A percentile compares a stretch with the other conserved stretches of the same genome.
Conservation (phyloP, 2,329 filamentous ascomycete species). For the Colletotrichum sublineola region DNA sequence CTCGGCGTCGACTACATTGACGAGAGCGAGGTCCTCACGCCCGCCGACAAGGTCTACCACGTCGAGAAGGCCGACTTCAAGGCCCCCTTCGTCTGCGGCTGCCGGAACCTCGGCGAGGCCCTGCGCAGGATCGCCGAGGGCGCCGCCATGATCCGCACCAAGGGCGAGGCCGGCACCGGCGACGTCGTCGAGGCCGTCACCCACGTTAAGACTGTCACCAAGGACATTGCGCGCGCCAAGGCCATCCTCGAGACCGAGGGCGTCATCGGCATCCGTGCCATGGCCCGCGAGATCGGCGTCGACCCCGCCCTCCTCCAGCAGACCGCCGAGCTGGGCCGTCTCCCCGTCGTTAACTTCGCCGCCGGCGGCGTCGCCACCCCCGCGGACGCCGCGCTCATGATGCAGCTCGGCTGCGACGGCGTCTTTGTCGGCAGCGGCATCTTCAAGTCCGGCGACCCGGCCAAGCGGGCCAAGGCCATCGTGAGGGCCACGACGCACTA, state of each 20-base stretch:
- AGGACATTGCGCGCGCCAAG: slow-evolving; percentile 84
- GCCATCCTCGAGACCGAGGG: slow-evolving; percentile 74
- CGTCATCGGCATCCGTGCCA: slow-evolving; percentile 69
- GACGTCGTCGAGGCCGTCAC: slow-evolving; percentile 97
- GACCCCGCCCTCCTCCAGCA: slow-evolving; percentile 85
- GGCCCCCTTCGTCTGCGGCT: slow-evolving; percentile 95
- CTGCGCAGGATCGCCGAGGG: slow-evolving; percentile 91
- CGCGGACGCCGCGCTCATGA: slow-evolving; percentile 95
- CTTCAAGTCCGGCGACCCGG: slow-evolving; percentile 95
- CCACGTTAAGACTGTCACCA: slow-evolving; percentile 93
- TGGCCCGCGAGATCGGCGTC: slow-evolving; percentile 85
- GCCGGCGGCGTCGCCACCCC: slow-evolving; percentile 99
- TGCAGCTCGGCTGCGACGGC: slow-evolving; percentile 98
- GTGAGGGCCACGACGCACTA: slow-evolving; percentile 95
- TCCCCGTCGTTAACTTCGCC: slow-evolving; percentile 98
- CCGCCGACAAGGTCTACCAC: slow-evolving; percentile 90
- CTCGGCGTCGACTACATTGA: slow-evolving; percentile 98
- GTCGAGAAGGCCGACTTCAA: slow-evolving; percentile 88
- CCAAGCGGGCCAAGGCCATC: slow-evolving; percentile 92
- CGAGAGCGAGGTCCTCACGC: slow-evolving; percentile 97
- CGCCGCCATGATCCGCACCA: slow-evolving; percentile 98
- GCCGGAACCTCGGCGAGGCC: slow-evolving; percentile 93
- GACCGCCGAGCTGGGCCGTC: slow-evolving; percentile 86
- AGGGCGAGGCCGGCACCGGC: slow-evolving; percentile 96
- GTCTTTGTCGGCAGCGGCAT: slow-evolving; percentile 98